Conservation (phyloP, 2,329 filamentous ascomycete species). For the Colletotrichum shisoi region DNA sequence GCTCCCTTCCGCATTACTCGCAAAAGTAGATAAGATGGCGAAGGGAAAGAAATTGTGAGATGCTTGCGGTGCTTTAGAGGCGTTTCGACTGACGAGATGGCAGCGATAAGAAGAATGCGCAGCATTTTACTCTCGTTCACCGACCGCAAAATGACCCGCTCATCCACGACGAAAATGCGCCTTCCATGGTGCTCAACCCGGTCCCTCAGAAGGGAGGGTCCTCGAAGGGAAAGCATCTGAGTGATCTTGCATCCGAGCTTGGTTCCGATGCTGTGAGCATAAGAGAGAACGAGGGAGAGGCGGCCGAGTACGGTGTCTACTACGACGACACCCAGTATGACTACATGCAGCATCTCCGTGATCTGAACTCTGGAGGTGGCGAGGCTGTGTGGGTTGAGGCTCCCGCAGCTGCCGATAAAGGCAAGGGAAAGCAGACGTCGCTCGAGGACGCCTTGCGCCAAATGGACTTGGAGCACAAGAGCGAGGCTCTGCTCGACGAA, state of each 20-base stretch:
- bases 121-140: constrained; percentile 93
- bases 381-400: constrained; percentile 85
- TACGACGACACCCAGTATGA: constrained; percentile 96
- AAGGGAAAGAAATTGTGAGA: constrained; percentile 73
- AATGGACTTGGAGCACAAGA: constrained; percentile 63
- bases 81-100: constrained; percentile 40
- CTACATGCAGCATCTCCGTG: constrained; percentile 98
- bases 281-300: constrained; percentile 92
- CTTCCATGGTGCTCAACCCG: constrained; percentile 88
- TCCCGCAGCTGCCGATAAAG: constrained; percentile 55
- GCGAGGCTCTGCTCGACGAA: constrained; percentile 70
- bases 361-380: constrained; percentile 77
- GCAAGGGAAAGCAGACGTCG: constrained; percentile 77
- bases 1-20: neutral
- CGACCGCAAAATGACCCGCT: constrained; percentile 96
- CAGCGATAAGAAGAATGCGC: constrained; percentile 86
- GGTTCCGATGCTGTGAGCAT: constrained; percentile 71
- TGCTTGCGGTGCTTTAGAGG: neutral
- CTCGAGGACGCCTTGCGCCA: constrained; percentile 83
- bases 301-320: constrained; percentile 91
- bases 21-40: constrained; percentile 63
- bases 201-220: constrained; percentile 54
- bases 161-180: constrained; percentile 89
- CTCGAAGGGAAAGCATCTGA: constrained; percentile 69
- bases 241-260: constrained; percentile 79